Percentiles rank a stretch among this genome's conserved stretches.
phyloP scores from a whole-genome alignment of 345 rosid genomes.

The Salix viminalis region DNA sequence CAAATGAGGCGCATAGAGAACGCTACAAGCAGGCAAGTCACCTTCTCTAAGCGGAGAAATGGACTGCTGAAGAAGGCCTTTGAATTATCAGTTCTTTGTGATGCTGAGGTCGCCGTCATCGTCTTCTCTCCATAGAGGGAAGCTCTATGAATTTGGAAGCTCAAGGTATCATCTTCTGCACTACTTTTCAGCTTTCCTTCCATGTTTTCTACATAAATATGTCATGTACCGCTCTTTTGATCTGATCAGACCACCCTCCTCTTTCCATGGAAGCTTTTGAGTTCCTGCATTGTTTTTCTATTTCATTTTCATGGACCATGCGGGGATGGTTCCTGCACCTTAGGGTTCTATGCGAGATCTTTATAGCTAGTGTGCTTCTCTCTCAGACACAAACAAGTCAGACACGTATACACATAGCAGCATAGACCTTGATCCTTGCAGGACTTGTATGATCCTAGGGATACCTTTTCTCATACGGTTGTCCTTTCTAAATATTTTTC shows the following conservation, averaged over 20 bases:
- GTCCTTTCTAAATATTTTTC: neutral
- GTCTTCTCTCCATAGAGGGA: slow-evolving; percentile 44
- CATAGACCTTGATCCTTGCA: neutral
- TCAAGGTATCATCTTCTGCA: slow-evolving; percentile 16
- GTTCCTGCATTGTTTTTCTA: neutral
- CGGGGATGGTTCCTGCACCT: neutral
- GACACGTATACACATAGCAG: neutral
- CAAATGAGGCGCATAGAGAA: slow-evolving; percentile 49
- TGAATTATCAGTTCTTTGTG: slow-evolving; percentile 34
- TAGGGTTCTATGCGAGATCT: neutral
- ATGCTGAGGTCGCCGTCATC: slow-evolving; percentile 37
- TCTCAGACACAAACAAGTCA: neutral
- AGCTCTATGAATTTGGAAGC: slow-evolving; percentile 42
- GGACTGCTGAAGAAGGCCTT: slow-evolving; percentile 34
- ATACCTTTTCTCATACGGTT: neutral
- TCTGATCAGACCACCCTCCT: neutral
- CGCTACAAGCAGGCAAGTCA: slow-evolving; percentile 46
- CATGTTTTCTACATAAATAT: neutral
- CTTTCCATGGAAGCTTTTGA: neutral
- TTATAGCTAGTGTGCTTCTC: neutral
- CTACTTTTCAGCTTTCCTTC: neutral
- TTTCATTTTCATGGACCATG: neutral
- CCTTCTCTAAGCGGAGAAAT: slow-evolving; percentile 37
- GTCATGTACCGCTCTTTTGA: neutral
- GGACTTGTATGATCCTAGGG: neutral